phyloP scores from a whole-genome alignment of 2,329 filamentous ascomycete species.

The Didymella pinodella region DNA sequence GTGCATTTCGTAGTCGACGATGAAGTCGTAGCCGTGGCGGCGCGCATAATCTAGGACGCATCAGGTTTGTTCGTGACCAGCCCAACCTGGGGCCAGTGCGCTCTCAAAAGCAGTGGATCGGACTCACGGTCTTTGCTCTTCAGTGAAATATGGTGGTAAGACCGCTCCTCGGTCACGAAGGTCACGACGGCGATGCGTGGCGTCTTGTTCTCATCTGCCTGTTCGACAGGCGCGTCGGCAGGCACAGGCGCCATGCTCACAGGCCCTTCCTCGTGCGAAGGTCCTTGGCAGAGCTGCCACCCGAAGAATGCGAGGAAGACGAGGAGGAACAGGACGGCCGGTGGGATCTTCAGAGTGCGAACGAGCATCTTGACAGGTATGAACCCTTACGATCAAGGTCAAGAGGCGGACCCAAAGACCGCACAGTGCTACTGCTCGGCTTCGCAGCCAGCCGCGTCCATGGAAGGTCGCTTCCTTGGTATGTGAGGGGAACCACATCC shows the following conservation, averaged over 20 bases:
- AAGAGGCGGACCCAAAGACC: neutral
- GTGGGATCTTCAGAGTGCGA: conserved; percentile 35
- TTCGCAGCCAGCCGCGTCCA: conserved; percentile 17
- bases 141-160: conserved; percentile 48
- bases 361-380: conserved; percentile 36
- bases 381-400: neutral
- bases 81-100: neutral
- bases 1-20: conserved; percentile 52
- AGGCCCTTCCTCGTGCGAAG: conserved; percentile 23
- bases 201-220: conserved; percentile 20
- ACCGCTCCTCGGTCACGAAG: conserved; percentile 49
- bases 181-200: conserved; percentile 48
- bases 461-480: conserved; percentile 27
- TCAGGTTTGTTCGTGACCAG: neutral
- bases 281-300: conserved; percentile 41
- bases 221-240: conserved; percentile 23
- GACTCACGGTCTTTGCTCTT: conserved; percentile 50
- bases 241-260: conserved; percentile 20
- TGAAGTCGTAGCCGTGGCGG: conserved; percentile 52
- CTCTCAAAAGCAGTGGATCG: neutral
- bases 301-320: conserved; percentile 43
- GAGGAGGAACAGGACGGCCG: conserved; percentile 36
- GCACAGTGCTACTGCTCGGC: conserved; percentile 8
- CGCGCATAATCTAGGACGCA: conserved; percentile 46
- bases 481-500: conserved; percentile 30